These are phyloP conservation scores for Colletotrichum nymphaeae DNA, from an alignment of 2,329 filamentous ascomycete species.

Conservation along the genomic window DNA sequence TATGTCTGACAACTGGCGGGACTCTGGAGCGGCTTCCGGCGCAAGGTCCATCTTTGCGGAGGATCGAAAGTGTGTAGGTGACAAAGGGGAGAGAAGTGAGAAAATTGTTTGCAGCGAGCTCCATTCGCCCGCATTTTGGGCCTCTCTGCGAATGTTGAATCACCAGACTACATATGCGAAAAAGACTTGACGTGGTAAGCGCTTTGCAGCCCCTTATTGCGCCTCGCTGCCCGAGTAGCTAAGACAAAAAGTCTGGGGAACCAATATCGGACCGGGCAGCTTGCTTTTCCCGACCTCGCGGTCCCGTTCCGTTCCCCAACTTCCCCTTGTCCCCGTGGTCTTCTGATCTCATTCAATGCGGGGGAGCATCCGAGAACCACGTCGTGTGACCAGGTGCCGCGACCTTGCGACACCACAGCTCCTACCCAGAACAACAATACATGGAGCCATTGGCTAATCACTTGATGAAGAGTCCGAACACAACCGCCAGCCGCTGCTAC, in stretches of 20 bases:
- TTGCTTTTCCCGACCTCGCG: conserved; percentile 32
- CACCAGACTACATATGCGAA: background rate
- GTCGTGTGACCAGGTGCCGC: conserved; percentile 33
- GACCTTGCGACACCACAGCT: conserved; percentile 28
- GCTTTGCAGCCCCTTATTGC: conserved; percentile 7
- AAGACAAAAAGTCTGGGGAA: conserved; percentile 13
- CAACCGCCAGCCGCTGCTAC: conserved; percentile 13
- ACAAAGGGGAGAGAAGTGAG: background rate
- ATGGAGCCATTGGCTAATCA: conserved; percentile 13
- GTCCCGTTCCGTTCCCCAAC: conserved; percentile 15
- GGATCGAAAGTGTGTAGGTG: conserved; percentile 12
- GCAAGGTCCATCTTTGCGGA: conserved; percentile 1
- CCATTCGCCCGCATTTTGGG: conserved; percentile 7
- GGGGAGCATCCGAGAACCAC: conserved; percentile 34
- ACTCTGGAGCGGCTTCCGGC: background rate
- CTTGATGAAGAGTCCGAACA: conserved; percentile 17
- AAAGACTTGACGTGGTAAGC: conserved; percentile 2
- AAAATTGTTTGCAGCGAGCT: background rate
- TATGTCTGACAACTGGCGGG: conserved; percentile 8
- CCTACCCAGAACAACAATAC: conserved; percentile 2
- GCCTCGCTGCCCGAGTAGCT: conserved; percentile 11
- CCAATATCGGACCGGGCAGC: conserved; percentile 13
- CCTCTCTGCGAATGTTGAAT: background rate
- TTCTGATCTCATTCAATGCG: conserved; percentile 33
- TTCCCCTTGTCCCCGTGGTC: conserved; percentile 31